Conservation (phyloP, 495 filamentous ascomycete genomes). For the Echria macrotheca region DNA sequence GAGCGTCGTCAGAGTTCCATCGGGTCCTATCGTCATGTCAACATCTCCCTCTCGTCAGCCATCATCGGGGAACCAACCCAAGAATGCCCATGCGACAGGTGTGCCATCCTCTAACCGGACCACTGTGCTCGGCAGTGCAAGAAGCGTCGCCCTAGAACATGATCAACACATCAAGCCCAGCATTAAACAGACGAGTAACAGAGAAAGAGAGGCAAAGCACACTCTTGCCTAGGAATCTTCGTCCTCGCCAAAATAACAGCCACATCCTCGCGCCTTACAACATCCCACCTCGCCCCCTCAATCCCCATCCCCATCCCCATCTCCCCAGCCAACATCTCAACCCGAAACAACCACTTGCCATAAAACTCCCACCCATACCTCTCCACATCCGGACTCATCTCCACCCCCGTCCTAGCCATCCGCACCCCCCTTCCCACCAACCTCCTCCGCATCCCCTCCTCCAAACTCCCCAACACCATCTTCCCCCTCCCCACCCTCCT, state of each 20-base stretch:
- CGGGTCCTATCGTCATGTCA: constrained; percentile 17
- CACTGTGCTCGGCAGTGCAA: constrained; percentile 31
- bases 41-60: background rate
- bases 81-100: constrained; percentile 41
- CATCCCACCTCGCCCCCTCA: constrained; percentile 30
- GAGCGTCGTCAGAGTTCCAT: constrained; percentile 29
- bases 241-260: constrained; percentile 30
- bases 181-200: background rate
- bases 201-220: constrained; percentile 14
- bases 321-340: constrained; percentile 22
- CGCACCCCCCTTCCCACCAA: constrained; percentile 18
- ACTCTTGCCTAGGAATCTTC: constrained; percentile 31
- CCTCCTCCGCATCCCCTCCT: constrained; percentile 26
- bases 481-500: background rate
- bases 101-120: constrained; percentile 30
- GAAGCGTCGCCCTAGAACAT: constrained; percentile 27
- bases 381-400: too few species aligned
- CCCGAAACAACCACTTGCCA: constrained; percentile 41
- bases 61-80: constrained; percentile 28
- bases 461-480: constrained; percentile 30
- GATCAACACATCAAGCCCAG: background rate
- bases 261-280: constrained; percentile 27
- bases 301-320: constrained; percentile 7
- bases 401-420: constrained; percentile 19
- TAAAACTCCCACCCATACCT: constrained; percentile 33